Evolutionary conservation across 306 rosid genomes (phyloP).

Genomic region (Aeschynomene evenia): DNA sequence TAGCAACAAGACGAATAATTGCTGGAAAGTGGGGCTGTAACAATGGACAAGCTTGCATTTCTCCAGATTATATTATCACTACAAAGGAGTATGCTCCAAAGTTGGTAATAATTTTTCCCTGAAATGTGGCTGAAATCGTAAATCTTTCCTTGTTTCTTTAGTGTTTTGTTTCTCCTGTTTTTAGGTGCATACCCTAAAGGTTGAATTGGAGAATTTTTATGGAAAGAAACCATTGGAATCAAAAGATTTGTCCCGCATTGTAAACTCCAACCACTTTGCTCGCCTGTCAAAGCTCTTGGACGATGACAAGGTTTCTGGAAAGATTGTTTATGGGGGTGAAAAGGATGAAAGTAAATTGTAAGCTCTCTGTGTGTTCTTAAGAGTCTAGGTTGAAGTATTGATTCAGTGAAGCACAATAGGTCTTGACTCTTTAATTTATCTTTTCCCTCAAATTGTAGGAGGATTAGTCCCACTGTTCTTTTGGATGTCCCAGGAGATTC

Average conservation of each 20-base stretch:
- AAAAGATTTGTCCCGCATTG: constrained; percentile 71
- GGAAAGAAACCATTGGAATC: constrained; percentile 64
- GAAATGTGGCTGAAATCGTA: not conserved
- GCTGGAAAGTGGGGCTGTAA: constrained; percentile 75
- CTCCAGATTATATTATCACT: constrained; percentile 62
- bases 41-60: constrained; percentile 74
- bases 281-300: constrained; percentile 79
- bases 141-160: not conserved
- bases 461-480: constrained; percentile 89
- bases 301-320: constrained; percentile 79
- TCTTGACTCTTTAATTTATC: constrained; percentile 21
- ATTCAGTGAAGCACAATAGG: constrained; percentile 14
- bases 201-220: constrained; percentile 57
- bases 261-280: constrained; percentile 70
- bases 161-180: constrained; percentile 14
- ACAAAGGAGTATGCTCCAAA: constrained; percentile 67
- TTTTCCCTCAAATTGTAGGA: constrained; percentile 48
- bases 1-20: constrained; percentile 57
- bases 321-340: constrained; percentile 83
- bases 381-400: constrained; percentile 9
- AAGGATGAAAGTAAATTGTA: constrained; percentile 72
- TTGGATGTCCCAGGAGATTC: constrained; percentile 82
- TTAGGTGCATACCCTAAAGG: constrained; percentile 59
- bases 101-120: constrained; percentile 45
- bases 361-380: constrained; percentile 30